These are phyloP conservation scores for Fusarium sp. DNA, from an alignment of 2,329 filamentous ascomycete species.

Conservation along the genomic window DNA sequence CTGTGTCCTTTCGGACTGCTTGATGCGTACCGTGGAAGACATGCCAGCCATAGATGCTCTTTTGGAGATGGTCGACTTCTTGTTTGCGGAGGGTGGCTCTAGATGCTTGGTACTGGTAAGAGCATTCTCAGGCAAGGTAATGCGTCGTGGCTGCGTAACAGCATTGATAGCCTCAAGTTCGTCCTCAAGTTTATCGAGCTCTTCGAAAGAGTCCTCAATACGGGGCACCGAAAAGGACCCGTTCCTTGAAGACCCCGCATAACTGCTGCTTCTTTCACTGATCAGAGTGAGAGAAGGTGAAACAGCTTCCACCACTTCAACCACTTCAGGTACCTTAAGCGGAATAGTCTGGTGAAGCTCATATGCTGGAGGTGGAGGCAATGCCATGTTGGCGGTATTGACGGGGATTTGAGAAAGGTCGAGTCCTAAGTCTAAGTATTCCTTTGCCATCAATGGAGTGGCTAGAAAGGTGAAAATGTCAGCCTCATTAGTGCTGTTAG, in stretches of 20 bases:
- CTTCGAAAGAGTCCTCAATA: constrained; percentile 76
- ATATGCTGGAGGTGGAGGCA: constrained; percentile 47
- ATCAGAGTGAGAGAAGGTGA: constrained; percentile 54
- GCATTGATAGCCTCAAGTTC: constrained; percentile 69
- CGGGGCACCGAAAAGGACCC: constrained; percentile 60
- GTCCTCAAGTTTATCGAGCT: constrained; percentile 74
- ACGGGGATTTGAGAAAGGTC: constrained; percentile 27
- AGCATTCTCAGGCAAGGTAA: constrained; percentile 51
- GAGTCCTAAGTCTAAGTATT: constrained; percentile 38
- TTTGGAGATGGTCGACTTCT: constrained; percentile 39
- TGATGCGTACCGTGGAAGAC: constrained; percentile 60
- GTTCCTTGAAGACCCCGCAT: constrained; percentile 53
- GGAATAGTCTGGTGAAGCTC: constrained; percentile 42
- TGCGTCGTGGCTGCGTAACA: constrained; percentile 55
- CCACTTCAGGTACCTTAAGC: constrained; percentile 52
- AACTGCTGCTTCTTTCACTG: constrained; percentile 54
- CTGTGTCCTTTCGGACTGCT: constrained; percentile 56
- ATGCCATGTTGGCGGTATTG: constrained; percentile 45
- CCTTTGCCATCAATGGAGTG: constrained; percentile 57
- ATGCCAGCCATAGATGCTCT: constrained; percentile 53
- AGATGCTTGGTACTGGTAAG: constrained; percentile 27
- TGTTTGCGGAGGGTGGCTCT: constrained; percentile 37
- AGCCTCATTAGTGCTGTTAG: constrained; percentile 44
- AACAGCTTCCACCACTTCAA: constrained; percentile 52
- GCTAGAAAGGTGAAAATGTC: constrained; percentile 65